A percentile compares a stretch with the other conserved stretches of the same genome.
phyloP scores from a whole-genome alignment of 768 basidiomycete genomes.

The Suillus discolor region DNA sequence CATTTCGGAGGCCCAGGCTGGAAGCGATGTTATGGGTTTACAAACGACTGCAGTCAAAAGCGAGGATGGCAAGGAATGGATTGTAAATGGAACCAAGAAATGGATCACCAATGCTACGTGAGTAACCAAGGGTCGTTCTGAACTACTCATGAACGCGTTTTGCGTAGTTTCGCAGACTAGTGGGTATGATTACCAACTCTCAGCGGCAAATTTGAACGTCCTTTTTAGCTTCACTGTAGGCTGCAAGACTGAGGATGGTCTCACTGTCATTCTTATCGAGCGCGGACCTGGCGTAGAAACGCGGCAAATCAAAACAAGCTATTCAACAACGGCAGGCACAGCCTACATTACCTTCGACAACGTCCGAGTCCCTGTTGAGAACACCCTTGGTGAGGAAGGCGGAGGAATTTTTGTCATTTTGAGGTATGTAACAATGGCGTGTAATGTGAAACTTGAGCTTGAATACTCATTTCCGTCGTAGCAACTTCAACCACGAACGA shows the following conservation, averaged over 20 bases:
- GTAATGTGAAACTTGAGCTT: not conserved
- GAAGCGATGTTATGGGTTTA: slow-evolving; percentile 67
- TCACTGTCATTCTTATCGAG: slow-evolving; percentile 69
- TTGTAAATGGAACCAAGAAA: slow-evolving; percentile 77
- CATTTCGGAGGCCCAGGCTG: slow-evolving; percentile 77
- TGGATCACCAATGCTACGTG: slow-evolving; percentile 65
- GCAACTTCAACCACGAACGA: slow-evolving; percentile 95
- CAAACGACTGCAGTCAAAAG: slow-evolving; percentile 62
- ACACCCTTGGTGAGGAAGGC: slow-evolving; percentile 70
- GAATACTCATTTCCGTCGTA: slow-evolving; percentile 24
- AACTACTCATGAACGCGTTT: not conserved
- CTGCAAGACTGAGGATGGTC: slow-evolving; percentile 57
- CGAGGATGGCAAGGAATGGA: slow-evolving; percentile 69
- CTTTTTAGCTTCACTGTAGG: slow-evolving; percentile 59
- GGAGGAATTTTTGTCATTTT: slow-evolving; percentile 65
- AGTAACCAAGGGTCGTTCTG: slow-evolving; percentile 15
- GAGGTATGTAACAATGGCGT: slow-evolving; percentile 35
- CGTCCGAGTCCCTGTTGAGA: slow-evolving; percentile 83
- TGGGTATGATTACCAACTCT: slow-evolving; percentile 18
- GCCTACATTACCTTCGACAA: slow-evolving; percentile 82
- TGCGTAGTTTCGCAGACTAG: slow-evolving; percentile 46
- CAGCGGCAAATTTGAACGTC: slow-evolving; percentile 15
- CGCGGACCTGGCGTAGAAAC: slow-evolving; percentile 66
- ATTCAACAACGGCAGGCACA: slow-evolving; percentile 87
- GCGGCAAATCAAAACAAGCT: slow-evolving; percentile 77